These are phyloP conservation scores for Physcomitrellopsis africana DNA, from an alignment of 225 moss, liverwort and hornwort genomes.

Conservation along the genomic window DNA sequence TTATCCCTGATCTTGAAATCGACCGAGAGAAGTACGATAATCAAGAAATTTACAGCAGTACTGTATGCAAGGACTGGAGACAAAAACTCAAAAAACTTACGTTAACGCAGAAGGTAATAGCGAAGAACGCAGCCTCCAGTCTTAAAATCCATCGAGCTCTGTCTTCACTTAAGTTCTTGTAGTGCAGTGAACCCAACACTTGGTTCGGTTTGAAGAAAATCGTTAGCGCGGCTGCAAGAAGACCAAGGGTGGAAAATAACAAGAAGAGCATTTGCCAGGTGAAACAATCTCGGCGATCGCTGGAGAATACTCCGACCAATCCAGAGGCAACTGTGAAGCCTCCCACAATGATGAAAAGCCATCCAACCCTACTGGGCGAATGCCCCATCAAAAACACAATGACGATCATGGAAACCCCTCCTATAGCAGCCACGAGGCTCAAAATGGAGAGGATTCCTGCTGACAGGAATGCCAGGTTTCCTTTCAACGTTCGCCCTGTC, in stretches of 20 bases:
- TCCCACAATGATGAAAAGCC: constrained; percentile 54
- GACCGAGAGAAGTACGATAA: background rate
- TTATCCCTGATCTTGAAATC: background rate
- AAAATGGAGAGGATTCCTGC: background rate
- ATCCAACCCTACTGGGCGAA: constrained; percentile 62
- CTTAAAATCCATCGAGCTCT: constrained; percentile 50
- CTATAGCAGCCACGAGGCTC: constrained; percentile 37
- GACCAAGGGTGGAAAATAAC: constrained; percentile 51
- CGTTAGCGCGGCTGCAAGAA: constrained; percentile 49
- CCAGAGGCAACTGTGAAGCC: constrained; percentile 51
- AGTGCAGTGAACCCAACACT: constrained; percentile 49
- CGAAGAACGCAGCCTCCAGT: constrained; percentile 60
- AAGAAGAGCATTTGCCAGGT: constrained; percentile 60
- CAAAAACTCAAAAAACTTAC: constrained; percentile 1
- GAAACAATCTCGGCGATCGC: constrained; percentile 54
- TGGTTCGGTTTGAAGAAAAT: constrained; percentile 50
- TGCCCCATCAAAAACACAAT: constrained; percentile 51
- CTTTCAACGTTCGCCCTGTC: constrained; percentile 11
- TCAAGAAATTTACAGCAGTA: background rate
- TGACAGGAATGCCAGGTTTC: constrained; percentile 10
- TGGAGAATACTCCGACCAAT: constrained; percentile 46
- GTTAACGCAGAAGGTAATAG: constrained; percentile 53
- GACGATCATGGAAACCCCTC: constrained; percentile 54
- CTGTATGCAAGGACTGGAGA: background rate
- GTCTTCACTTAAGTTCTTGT: constrained; percentile 20